Base-by-base conservation (phyloP, 176 grass and related monocot genomes). In the Alloteropsis semialata region DNA sequence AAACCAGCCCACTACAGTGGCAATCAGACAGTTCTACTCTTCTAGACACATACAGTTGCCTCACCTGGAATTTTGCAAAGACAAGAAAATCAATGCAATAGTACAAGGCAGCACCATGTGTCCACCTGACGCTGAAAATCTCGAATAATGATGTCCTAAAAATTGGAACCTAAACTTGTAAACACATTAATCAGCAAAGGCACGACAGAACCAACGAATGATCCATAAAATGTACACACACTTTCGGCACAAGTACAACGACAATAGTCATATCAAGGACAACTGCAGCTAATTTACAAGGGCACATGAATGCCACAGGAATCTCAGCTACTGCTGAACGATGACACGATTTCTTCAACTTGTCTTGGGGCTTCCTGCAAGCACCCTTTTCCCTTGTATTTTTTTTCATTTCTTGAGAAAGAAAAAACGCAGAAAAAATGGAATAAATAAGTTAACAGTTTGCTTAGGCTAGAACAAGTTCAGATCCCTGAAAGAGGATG, bases 401-500 rank as follows among this genome's bases (percentile, higher is more conserved):
- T 82, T 74, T 17, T 55, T 63, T n/a, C 38, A 58, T 65, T 33
- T 71, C 74, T 80, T 50, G 30, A 88, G 10, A 63, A 64, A 46
- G 29, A 1, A 0, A 34, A 51, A 43, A n/a, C 8, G 29, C n/a
- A 86, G 63, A 50, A 55, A 39, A 75, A 84, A 69, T 61, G 1
- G 69, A 78, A 90, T 33, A 81, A 85, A 89, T 45, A 72, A 77
- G 83, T 72, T 72, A 86, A 78, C 29, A 65, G 50, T 61, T 78
- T 73, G n/a, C 79, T 82, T 78, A 90, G 44, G 38, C 74, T 86
- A 86, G 77, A 72, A 46, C 33, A 78, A 66, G 84, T 82, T 51
- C 82, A 89, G 76, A 89, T 70, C 56, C 21, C 58, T 67, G 84
- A 86, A 86, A 86, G 73, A 90, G 84, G 88, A 90, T 86, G 88